Evolutionary conservation across 1,284 basidiomycete genomes (phyloP), one percentile per base, ranked within the genome.

Genomic region (Apiotrichum veenhuisii): DNA sequence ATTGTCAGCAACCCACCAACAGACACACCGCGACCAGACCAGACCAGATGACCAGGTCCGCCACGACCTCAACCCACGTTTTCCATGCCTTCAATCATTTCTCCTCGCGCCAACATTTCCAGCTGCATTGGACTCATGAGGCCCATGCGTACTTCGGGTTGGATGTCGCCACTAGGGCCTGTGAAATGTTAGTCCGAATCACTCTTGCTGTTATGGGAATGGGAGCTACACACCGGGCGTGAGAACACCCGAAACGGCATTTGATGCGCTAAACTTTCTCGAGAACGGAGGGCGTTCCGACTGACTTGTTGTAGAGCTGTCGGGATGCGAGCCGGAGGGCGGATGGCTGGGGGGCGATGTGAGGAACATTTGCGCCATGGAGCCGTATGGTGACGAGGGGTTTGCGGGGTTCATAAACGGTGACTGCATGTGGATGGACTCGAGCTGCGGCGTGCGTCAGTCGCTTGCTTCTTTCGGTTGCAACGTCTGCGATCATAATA

Each of bases 381-480:
- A 47, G 14, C 58, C 52, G 55, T 62, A 68, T 1, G 69, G 66
- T 41, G 68, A 68, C 25, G 64, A 59, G 5, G 66, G 68, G 52
- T 71, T 71, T 41, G 51, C 61, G 10, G 62, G 55, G 25, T 66
- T 71, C 44, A 76, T 68, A 7, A 72, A 63, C 1, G 76, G 76
- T 5, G 74, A 76, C 63, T 76, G 76, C 74, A 77, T 76, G 61
- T 76, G 75, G 44, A 77, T 73, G 23, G 69, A 63, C 58, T 75
- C 74, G 42, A 77, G 71, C 75, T 77, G 61, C 25, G 26, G 47
- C 9, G 20, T 14, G 42, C 17, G 54, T 58, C 48, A 62, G 55
- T 30, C 30, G 30, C 30, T 30, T 30, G 30, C 30, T 30, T 30
- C 30, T 30, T 30, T 30, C 30, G 30, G 30, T 12, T 23, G 25